Percentiles rank a stretch among this genome's conserved stretches.
phyloP scores from a whole-genome alignment of 257 asterid genomes.

The Petunia axillaris region DNA sequence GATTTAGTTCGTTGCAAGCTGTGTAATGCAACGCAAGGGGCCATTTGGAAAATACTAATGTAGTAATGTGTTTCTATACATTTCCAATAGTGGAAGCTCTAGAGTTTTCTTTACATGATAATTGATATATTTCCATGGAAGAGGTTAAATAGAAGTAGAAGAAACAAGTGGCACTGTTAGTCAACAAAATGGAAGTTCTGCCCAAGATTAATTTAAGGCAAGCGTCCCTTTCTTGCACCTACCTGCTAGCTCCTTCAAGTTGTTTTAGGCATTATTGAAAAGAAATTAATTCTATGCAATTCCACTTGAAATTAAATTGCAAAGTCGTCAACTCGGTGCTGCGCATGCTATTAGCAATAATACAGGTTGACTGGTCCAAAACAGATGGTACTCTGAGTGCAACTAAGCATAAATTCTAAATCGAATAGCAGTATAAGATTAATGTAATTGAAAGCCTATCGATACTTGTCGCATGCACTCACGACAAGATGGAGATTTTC shows the following conservation, averaged over 20 bases:
- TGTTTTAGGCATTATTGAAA: neutral
- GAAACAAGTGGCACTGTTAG: neutral
- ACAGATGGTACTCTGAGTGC: neutral
- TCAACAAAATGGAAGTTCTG: neutral
- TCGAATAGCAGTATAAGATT: too few species aligned
- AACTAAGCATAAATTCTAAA: too few species aligned
- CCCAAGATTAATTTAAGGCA: neutral
- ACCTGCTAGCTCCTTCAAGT: neutral
- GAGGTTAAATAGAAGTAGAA: slow-evolving; percentile 2
- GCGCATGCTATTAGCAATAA: neutral
- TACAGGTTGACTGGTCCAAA: neutral
- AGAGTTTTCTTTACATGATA: neutral
- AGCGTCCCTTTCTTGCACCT: neutral
- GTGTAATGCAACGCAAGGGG: neutral
- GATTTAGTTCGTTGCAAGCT: neutral
- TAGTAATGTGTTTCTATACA: too few species aligned
- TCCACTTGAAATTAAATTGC: neutral
- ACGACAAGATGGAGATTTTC: neutral
- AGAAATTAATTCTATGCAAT: slow-evolving; percentile 8
- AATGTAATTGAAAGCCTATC: too few species aligned
- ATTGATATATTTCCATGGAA: neutral
- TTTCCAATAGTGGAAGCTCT: too few species aligned
- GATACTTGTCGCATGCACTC: neutral
- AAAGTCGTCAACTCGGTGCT: neutral
- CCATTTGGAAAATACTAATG: neutral